These are phyloP conservation scores for Penicillium tannophilum DNA, from an alignment of 495 filamentous ascomycete genomes.

Conservation along the genomic window DNA sequence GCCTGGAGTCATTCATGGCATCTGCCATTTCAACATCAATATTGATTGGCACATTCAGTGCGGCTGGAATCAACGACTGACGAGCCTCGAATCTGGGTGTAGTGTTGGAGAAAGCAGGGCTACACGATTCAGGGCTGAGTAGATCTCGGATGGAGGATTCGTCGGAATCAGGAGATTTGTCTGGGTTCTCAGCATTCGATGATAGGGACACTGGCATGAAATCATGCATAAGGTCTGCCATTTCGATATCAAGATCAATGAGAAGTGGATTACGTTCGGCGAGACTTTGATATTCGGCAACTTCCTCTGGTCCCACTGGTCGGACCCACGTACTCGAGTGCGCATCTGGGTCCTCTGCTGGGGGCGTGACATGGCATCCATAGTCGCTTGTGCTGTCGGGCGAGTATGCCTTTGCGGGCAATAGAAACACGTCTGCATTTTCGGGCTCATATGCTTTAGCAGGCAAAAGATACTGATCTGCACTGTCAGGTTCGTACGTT, in stretches of 20 bases:
- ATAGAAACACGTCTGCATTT: no score
- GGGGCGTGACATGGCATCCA: background rate
- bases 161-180: background rate
- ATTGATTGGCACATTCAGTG: background rate
- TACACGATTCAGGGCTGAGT: background rate
- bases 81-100: background rate
- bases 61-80: background rate
- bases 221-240: background rate
- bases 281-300: background rate
- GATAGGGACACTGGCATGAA: background rate
- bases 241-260: background rate
- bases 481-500: no score
- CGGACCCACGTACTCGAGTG: background rate
- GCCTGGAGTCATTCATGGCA: background rate
- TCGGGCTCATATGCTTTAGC: no score
- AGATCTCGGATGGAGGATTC: background rate
- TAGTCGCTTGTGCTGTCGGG: background rate
- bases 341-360: background rate
- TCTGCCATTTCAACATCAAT: background rate
- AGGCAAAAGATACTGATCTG: no score
- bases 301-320: background rate
- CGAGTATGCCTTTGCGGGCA: conserved; percentile 1
- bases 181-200: background rate
- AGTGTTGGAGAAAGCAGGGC: background rate
- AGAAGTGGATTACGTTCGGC: background rate